A percentile compares a stretch with the other conserved stretches of the same genome.
Conservation (phyloP, 306 rosid genomes). For the Trichosanthes cucumerina region DNA sequence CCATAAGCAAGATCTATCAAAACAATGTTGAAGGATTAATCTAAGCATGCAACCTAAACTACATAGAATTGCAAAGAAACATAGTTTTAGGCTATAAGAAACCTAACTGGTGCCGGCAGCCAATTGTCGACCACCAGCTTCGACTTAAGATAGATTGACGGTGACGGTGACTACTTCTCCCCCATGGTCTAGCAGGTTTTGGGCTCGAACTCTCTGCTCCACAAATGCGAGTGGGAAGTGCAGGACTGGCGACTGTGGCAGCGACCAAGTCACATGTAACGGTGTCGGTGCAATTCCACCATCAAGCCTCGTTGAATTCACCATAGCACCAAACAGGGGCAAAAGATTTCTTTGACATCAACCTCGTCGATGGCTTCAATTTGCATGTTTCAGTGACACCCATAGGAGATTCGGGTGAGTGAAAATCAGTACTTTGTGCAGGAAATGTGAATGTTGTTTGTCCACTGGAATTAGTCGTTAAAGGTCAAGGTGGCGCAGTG, state of each 20-base stretch:
- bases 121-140: conserved; percentile 37
- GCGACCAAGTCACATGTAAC: conserved; percentile 42
- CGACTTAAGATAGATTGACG: conserved; percentile 22
- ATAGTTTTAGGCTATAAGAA: no score
- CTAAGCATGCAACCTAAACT: no score
- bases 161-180: conserved; percentile 16
- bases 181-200: conserved; percentile 54
- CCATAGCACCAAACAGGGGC: conserved; percentile 22
- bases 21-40: no score
- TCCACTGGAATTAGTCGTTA: conserved; percentile 23
- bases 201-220: conserved; percentile 46
- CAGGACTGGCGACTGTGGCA: conserved; percentile 45
- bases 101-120: conserved; percentile 27
- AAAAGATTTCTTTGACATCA: conserved; percentile 54
- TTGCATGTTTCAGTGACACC: conserved; percentile 35
- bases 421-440: conserved; percentile 20
- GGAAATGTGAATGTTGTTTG: conserved; percentile 28
- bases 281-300: conserved; percentile 53
- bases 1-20: no score
- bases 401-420: conserved; percentile 25
- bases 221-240: conserved; percentile 23
- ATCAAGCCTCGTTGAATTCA: conserved; percentile 29
- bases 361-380: conserved; percentile 65
- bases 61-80: no score
- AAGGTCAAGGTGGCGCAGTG: conserved; percentile 21